Base-by-base conservation (phyloP, 345 rosid genomes). In the Lumnitzera racemosa region DNA sequence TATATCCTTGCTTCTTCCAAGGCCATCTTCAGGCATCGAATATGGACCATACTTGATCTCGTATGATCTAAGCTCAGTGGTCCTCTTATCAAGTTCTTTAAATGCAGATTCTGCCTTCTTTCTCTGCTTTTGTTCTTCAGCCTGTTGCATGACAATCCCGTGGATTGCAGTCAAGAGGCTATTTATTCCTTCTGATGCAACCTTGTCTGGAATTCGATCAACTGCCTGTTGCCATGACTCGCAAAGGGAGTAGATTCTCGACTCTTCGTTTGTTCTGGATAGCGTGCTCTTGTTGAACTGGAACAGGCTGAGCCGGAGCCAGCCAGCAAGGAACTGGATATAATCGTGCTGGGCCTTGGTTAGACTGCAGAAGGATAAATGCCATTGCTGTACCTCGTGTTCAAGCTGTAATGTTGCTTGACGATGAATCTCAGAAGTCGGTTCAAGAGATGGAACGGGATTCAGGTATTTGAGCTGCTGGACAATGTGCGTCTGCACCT, bases 161-260 rank as follows among this genome's bases (percentile, higher is more conserved):
- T 87, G 91, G 62, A 94, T 81, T 15, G 86, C 96, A 0, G 83
- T 73, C 49, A 94, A 58, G 72, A 94, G 85, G 75, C 97, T 87
- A 64, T 86, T 89, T 75, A 94, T 89, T 60, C 95, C 99, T 80
- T 94, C 97, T 0, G 99, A 85, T 72, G 97, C 99, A 60, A 90
- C 99, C 67, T 87, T 94, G 78, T 89, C 99, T 2, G 97, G 99
- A 67, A 88, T 81, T 61, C 96, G 63, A 69, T 90, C 91, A 2
- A 87, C 73, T 15, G 95, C 96, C 55, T 78, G 84, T 36, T 88
- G 88, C 97, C 96, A 94, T 48, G 89, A 94, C 72, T 94, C 97
- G 6, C 96, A 84, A 46, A 92, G 79, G 4, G 86, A 75, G 87
- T 94, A 94, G 29, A 94, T 85, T 63, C 71, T 83, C 8, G 94